Percentiles rank a stretch among this genome's conserved stretches.
Evolutionary conservation across 1,284 basidiomycete species (phyloP).

Genomic region (Meira nashicola): DNA sequence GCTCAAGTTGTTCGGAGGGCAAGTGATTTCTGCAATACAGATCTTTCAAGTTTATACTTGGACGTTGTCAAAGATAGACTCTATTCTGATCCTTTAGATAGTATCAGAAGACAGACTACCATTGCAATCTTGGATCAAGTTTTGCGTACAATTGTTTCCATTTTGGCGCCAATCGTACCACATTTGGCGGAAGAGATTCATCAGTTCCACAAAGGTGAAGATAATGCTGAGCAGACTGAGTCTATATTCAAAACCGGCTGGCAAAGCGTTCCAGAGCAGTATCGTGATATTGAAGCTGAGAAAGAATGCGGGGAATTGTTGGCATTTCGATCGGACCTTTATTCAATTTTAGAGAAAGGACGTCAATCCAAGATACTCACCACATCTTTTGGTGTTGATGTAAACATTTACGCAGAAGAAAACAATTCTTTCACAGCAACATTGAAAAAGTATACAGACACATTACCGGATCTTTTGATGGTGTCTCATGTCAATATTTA

Average conservation of each 20-base stretch:
- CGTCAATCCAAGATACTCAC: conserved; percentile 15
- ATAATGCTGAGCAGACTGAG: conserved; percentile 3
- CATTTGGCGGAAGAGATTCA: conserved; percentile 88
- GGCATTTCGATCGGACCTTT: conserved; percentile 21
- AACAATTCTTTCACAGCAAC: not conserved
- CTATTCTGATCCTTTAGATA: conserved; percentile 66
- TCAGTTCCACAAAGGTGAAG: conserved; percentile 53
- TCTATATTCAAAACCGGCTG: conserved; percentile 39
- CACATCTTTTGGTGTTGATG: not conserved
- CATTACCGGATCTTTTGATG: not conserved
- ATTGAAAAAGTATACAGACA: not conserved
- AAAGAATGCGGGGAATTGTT: conserved; percentile 20
- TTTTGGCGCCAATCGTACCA: conserved; percentile 82
- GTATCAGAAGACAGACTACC: conserved; percentile 62
- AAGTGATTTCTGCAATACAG: conserved; percentile 55
- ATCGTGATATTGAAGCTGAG: conserved; percentile 19
- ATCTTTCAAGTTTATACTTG: conserved; percentile 69
- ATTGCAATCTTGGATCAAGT: conserved; percentile 72
- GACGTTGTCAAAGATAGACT: conserved; percentile 86
- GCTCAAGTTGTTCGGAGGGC: conserved; percentile 59
- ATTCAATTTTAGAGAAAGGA: conserved; percentile 31
- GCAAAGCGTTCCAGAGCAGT: conserved; percentile 19
- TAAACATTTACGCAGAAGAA: not conserved
- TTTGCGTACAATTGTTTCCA: conserved; percentile 65
- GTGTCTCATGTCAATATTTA: not conserved